phyloP scores from a whole-genome alignment of 2,329 filamentous ascomycete genomes.

The Coniochaeta sp. region DNA sequence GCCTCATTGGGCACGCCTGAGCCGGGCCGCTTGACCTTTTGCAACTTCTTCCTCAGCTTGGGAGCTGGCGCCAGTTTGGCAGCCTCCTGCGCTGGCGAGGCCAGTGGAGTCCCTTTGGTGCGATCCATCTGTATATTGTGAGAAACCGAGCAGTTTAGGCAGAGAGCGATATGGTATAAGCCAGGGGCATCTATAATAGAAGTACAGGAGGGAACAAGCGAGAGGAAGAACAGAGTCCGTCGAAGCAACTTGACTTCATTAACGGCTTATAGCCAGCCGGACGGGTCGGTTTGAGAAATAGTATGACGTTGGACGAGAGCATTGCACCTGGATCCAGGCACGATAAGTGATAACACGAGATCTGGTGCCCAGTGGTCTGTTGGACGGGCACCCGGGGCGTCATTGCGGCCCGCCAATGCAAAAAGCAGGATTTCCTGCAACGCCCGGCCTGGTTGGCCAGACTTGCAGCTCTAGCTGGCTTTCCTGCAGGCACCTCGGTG shows the following conservation, averaged over 20 bases:
- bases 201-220: not conserved
- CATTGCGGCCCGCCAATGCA: slow-evolving; percentile 1
- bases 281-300: slow-evolving; percentile 1
- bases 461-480: too few relatives aligned
- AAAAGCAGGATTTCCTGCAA: not conserved
- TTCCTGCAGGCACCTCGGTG: slow-evolving; percentile 1
- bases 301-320: not conserved
- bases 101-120: slow-evolving; percentile 13
- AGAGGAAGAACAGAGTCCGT: not conserved
- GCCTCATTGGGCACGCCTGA: slow-evolving; percentile 10
- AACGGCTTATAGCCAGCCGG: slow-evolving; percentile 8
- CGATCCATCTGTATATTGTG: slow-evolving; percentile 13
- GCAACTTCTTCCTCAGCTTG: slow-evolving; percentile 23
- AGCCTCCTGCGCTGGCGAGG: slow-evolving; percentile 7
- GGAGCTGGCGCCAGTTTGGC: slow-evolving; percentile 10
- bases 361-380: not conserved
- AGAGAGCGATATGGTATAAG: not conserved
- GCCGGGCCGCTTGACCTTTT: slow-evolving; percentile 17
- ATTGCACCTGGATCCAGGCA: not conserved
- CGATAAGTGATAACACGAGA: not conserved
- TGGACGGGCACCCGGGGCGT: not conserved
- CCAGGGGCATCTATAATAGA: slow-evolving; percentile 1
- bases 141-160: slow-evolving; percentile 13
- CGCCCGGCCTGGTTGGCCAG: not conserved
- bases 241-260: not conserved